Evolutionary conservation across 164 flowering plant species (phyloP).

Genomic region (Piper longum): DNA sequence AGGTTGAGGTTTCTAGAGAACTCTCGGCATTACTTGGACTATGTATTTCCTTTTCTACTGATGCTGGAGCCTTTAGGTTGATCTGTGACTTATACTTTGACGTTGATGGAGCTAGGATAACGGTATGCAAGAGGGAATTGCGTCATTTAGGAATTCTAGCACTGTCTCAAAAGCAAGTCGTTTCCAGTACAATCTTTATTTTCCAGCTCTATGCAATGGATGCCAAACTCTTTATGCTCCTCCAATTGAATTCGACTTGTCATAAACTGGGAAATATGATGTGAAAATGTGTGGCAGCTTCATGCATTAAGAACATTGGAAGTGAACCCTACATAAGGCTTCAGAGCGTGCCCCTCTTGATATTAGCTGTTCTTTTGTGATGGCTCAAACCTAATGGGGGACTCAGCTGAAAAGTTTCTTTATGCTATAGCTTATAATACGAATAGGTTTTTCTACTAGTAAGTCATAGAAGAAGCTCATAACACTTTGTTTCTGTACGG

Average conservation of each 20-base stretch:
- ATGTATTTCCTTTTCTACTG: background rate
- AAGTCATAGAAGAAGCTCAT: conserved; percentile 10
- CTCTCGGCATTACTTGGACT: conserved; percentile 9
- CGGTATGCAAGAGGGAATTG: background rate
- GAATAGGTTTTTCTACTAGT: conserved; percentile 7
- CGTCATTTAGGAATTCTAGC: background rate
- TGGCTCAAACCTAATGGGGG: conserved; percentile 27
- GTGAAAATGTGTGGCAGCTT: conserved; percentile 4
- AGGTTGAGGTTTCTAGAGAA: conserved; percentile 12
- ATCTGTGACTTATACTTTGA: background rate
- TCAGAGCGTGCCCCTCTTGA: conserved; percentile 27
- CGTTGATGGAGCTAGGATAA: background rate
- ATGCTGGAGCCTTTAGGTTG: background rate
- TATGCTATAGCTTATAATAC: conserved; percentile 8
- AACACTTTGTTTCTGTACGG: conserved; percentile 22
- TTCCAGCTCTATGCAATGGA: background rate
- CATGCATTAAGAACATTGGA: conserved; percentile 8
- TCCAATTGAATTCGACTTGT: conserved; percentile 16
- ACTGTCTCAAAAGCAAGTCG: background rate
- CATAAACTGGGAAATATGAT: conserved; percentile 6
- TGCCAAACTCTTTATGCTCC: background rate
- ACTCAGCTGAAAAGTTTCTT: conserved; percentile 19
- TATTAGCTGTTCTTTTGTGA: conserved; percentile 8
- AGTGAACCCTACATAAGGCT: conserved; percentile 30
- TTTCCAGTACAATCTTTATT: background rate